phyloP scores from a whole-genome alignment of 2,329 filamentous ascomycete species.

The Colletotrichum plurivorum region DNA sequence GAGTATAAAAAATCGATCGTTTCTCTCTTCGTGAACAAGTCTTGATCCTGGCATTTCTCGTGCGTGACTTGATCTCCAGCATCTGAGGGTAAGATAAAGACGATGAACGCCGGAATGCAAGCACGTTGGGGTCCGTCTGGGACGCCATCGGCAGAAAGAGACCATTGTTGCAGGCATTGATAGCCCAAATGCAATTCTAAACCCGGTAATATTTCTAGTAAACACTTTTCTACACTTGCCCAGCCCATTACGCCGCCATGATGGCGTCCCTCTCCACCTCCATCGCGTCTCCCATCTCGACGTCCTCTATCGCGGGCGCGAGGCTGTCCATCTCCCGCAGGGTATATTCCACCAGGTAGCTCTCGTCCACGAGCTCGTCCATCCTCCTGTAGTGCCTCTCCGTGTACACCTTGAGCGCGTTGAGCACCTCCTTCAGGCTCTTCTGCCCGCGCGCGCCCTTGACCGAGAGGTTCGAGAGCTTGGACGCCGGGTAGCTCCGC shows the following conservation, averaged over 20 bases:
- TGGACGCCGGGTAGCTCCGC: constrained; percentile 83
- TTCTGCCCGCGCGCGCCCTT: constrained; percentile 70
- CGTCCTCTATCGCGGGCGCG: constrained; percentile 58
- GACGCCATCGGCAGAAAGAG: no score
- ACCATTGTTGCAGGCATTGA: background rate
- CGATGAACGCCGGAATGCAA: no score
- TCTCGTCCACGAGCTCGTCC: constrained; percentile 93
- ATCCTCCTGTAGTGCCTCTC: constrained; percentile 92
- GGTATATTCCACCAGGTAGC: constrained; percentile 94
- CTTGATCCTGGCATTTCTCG: no score
- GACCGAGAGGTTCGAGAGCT: constrained; percentile 79
- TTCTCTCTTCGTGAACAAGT: no score
- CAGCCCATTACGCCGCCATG: constrained; percentile 48
- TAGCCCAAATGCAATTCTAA: background rate
- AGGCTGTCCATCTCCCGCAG: constrained; percentile 91
- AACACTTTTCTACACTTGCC: background rate
- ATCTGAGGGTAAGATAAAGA: no score
- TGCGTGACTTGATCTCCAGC: no score
- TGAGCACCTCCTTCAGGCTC: constrained; percentile 85
- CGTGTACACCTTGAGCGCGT: constrained; percentile 90
- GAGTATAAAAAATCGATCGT: no score
- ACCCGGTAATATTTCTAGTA: background rate
- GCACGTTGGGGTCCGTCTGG: no score
- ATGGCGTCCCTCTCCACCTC: constrained; percentile 58
- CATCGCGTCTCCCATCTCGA: constrained; percentile 52